Evolutionary conservation across 805 yeast species (phyloP), one percentile per base, ranked within the genome.

Genomic region (Scheffersomyces stipitis): DNA sequence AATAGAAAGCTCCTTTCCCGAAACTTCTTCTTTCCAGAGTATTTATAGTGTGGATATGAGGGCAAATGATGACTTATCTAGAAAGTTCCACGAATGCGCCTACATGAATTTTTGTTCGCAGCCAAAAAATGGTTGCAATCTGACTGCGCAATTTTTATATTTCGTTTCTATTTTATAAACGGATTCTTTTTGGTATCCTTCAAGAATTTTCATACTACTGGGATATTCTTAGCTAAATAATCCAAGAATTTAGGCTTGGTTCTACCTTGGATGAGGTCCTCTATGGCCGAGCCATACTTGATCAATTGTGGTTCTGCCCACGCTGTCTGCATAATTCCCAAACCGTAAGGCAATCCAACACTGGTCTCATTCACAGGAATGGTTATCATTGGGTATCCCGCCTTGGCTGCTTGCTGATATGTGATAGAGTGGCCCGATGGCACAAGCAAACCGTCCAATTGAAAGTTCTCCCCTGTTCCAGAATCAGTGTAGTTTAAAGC

Each of bases 331-430:
- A 55, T 48, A 18, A 55, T 39, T n/a, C 57, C 54, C 13, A 55
- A 28, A 8, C 60, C 61, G 37, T 40, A 56, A 7, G 60, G 61
- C 39, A 55, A 45, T 12, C 56, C 59, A 27, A 38, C 41, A 4
- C 40, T 16, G n/a, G 39, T 40, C 8, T 42, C 40, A 22, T 53
- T 53, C 26, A 54, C 45, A 3, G 61, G 61, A 16, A 56, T 32
- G 3, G 57, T 54, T 10, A 56, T 39, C 48, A 52, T 46, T 4
- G 61, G 61, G 36, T 56, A 56, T 9, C 55, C 61, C 8, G 61
- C 59, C 40, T 51, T 52, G 5, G 59, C 61, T 20, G 61, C 56
- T 37, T 54, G 61, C 28, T 54, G 58, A 35, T 52, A 54, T 14
- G 52, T 45, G 33, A 56, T 53, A 5, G 53, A 33, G 14, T 42